Base-by-base conservation (phyloP, 176 grass and related monocot species). In the Carex kokanica region DNA sequence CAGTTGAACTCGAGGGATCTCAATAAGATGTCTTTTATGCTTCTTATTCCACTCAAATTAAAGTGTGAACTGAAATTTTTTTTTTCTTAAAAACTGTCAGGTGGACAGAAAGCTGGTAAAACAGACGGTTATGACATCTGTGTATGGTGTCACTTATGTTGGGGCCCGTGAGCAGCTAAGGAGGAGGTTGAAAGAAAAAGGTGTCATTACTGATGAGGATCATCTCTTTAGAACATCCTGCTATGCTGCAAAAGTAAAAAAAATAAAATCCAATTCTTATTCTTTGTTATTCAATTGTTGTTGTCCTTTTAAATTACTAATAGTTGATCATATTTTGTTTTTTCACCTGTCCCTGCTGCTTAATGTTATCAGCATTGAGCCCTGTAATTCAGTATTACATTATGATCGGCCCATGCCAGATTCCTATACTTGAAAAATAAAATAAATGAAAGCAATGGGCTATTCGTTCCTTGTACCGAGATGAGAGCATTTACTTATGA, bases 51-150 rank as follows among this genome's bases (percentile, higher is more conserved):
- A 75, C 45, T 53, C 47, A 75, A 58, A 72, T 70, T 84, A 36
- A 25, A 70, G 36, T 54, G 38, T 54, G 38, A 78, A 78, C 23
- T 59, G 3, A 64, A 60, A 78, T 5, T 69, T 31, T 71, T 18
- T 17, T 51, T 53, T 78, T 17, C 64, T 81, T 70, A 67, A 86
- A 65, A 81, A 1, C 52, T 3, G 60, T 49, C 68, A 98, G 96
- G 96, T 98, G 69, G 96, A 98, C 59, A 95, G 96, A 54, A 98
- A 98, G 84, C 83, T 98, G 86, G 96, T 98, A 74, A 98, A 98
- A 74, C 96, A 98, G 83, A 98, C 93, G 53, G 96, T 98, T 49
- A 98, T 98, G 96, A 98, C 96, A 90, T 98, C 96, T 73, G 96
- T 98, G 15, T 98, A 98, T 83, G 96, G 96, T 66, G 96, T 98